These are phyloP conservation scores for Periglandula ipomoeae DNA, from an alignment of 2,329 filamentous ascomycete genomes.

Conservation along the genomic window DNA sequence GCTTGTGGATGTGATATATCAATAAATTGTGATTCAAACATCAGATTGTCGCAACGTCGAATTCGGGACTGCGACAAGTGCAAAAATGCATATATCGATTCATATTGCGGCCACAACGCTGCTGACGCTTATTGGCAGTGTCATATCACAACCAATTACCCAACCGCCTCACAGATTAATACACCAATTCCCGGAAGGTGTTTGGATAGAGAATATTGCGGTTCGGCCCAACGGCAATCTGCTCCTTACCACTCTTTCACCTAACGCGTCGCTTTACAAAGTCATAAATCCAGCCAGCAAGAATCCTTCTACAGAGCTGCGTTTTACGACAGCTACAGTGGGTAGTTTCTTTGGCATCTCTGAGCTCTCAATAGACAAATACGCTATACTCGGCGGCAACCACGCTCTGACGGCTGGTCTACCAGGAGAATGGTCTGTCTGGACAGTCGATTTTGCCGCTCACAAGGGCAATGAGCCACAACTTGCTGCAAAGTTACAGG, in stretches of 20 bases:
- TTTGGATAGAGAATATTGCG: slow-evolving; percentile 9
- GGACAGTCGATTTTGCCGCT: neutral
- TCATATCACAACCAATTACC: neutral
- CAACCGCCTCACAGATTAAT: neutral
- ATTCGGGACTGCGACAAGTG: too few relatives aligned
- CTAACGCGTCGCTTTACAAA: slow-evolving; percentile 3
- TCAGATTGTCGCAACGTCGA: too few relatives aligned
- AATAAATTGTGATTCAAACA: too few relatives aligned
- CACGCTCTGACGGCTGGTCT: neutral
- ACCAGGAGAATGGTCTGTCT: neutral
- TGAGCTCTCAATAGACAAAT: neutral
- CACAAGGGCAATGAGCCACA: neutral
- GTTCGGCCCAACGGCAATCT: slow-evolving; percentile 7
- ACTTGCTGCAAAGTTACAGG: neutral
- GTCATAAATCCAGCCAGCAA: neutral
- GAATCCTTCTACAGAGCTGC: neutral
- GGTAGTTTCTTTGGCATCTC: slow-evolving; percentile 7
- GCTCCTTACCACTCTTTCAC: slow-evolving; percentile 3
- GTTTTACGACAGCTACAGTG: neutral
- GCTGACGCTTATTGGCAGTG: neutral
- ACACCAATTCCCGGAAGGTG: neutral
- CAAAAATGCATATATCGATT: neutral
- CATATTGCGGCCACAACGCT: neutral
- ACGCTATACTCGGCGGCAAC: slow-evolving; percentile 5
- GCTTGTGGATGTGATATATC: neutral